Evolutionary conservation across 192 early-diverging fungal genomes (phyloP).

Genomic region (Geranomyces michiganensis): DNA sequence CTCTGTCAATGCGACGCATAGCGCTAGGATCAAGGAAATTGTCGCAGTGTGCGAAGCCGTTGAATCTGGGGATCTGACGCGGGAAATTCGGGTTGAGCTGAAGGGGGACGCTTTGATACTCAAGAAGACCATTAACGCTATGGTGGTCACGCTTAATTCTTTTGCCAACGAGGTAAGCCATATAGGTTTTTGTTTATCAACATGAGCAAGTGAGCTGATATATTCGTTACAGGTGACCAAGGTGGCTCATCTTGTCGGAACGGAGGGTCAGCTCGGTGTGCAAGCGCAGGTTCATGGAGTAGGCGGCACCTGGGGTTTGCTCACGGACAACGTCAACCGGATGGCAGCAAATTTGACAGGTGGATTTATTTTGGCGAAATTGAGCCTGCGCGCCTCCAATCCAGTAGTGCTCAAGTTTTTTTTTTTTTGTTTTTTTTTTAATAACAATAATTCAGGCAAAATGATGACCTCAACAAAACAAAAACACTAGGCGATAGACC

Average conservation of each 20-base stretch:
- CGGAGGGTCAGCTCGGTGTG: constrained; percentile 69
- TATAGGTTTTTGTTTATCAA: background rate
- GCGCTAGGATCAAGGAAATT: constrained; percentile 67
- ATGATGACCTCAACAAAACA: no score
- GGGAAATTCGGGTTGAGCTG: constrained; percentile 30
- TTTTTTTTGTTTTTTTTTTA: no score
- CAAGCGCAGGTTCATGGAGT: constrained; percentile 63
- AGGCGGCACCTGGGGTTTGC: constrained; percentile 65
- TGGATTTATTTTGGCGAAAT: background rate
- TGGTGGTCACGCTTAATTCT: constrained; percentile 50
- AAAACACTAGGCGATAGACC: no score
- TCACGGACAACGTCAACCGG: constrained; percentile 71
- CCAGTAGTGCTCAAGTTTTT: no score
- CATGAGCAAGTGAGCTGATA: constrained; percentile 31
- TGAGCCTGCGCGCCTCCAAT: no score
- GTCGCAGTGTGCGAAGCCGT: constrained; percentile 55
- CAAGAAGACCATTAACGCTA: constrained; percentile 33
- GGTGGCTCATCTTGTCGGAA: constrained; percentile 67
- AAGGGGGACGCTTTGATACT: constrained; percentile 36
- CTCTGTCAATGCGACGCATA: constrained; percentile 56
- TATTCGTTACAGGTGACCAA: constrained; percentile 52
- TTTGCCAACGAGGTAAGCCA: constrained; percentile 64
- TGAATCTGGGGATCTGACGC: constrained; percentile 38
- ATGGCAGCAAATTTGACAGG: constrained; percentile 71
- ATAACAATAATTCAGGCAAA: no score